A percentile compares a stretch with the other conserved stretches of the same genome.
Conservation (phyloP, 169 alveolate genomes). For the Plasmodium reichenowi region DNA sequence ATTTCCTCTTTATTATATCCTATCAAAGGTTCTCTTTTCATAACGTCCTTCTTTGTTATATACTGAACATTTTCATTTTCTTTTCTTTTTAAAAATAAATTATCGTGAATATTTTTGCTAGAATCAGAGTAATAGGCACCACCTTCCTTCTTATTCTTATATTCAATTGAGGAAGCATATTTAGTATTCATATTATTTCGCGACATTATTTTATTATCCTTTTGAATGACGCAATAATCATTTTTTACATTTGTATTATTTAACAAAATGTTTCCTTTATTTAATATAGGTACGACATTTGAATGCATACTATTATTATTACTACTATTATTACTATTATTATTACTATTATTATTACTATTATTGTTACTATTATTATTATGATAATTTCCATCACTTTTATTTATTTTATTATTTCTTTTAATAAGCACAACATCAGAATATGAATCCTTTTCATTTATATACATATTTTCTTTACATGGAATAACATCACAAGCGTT, state of each 20-base stretch:
- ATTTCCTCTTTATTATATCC: background rate
- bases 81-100: background rate
- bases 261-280: slow-evolving; percentile 13
- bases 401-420: background rate
- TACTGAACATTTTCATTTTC: background rate
- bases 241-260: slow-evolving; percentile 14
- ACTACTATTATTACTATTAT: too few species aligned
- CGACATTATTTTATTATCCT: background rate
- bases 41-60: background rate
- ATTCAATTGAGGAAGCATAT: background rate
- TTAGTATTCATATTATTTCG: background rate
- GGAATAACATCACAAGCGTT: background rate
- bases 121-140: slow-evolving; percentile 22
- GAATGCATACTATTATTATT: background rate
- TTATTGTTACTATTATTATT: too few species aligned
- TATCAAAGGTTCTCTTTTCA: background rate
- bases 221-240: background rate
- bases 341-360: too few species aligned
- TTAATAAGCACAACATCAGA: slow-evolving; percentile 1
- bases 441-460: slow-evolving; percentile 1
- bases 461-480: background rate
- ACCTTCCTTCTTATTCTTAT: slow-evolving; percentile 3
- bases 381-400: slow-evolving; percentile 1
- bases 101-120: slow-evolving; percentile 9
- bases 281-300: slow-evolving; percentile 2